Percentiles rank a stretch among this genome's conserved stretches.
These are phyloP conservation scores for Mycena venus DNA, from an alignment of 768 basidiomycete genomes.

Conservation along the genomic window DNA sequence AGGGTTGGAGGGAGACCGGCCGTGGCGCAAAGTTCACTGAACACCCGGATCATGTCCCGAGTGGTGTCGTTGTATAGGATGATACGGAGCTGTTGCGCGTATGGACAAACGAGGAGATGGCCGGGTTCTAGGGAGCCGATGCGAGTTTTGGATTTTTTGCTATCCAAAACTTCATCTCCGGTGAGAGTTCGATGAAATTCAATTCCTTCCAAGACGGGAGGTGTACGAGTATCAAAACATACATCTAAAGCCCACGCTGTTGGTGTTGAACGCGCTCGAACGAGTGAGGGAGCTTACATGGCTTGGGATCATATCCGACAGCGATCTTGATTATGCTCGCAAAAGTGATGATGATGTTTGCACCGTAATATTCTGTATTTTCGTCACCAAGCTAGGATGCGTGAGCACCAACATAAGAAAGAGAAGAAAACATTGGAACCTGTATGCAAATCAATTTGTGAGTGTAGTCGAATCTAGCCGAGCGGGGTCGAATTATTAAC, in stretches of 20 bases:
- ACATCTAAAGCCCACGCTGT: slow-evolving; percentile 57
- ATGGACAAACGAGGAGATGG: slow-evolving; percentile 74
- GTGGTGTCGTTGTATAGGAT: slow-evolving; percentile 64
- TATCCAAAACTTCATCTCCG: slow-evolving; percentile 54
- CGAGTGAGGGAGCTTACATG: slow-evolving; percentile 61
- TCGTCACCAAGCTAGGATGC: slow-evolving; percentile 71
- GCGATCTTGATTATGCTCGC: slow-evolving; percentile 69
- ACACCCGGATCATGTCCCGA: slow-evolving; percentile 62
- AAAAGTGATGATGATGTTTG: slow-evolving; percentile 68
- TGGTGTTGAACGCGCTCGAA: slow-evolving; percentile 2
- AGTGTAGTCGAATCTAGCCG: slow-evolving; percentile 78
- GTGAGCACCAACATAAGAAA: neutral
- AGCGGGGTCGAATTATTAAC: too few species aligned
- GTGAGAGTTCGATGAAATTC: slow-evolving; percentile 67
- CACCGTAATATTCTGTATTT: slow-evolving; percentile 62
- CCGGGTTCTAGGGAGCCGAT: slow-evolving; percentile 70
- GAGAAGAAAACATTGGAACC: slow-evolving; percentile 50
- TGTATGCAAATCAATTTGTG: slow-evolving; percentile 75
- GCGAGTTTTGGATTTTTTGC: slow-evolving; percentile 66
- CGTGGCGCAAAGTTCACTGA: slow-evolving; percentile 65
- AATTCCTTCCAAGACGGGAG: slow-evolving; percentile 73
- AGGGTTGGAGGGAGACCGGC: slow-evolving; percentile 57
- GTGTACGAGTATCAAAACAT: slow-evolving; percentile 76
- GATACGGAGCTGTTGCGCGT: slow-evolving; percentile 79
- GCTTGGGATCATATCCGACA: slow-evolving; percentile 73